Percentiles rank a stretch among this genome's conserved stretches.
These are phyloP conservation scores for Leptographium galeiforme DNA, from an alignment of 2,329 filamentous ascomycete genomes.

Conservation along the genomic window DNA sequence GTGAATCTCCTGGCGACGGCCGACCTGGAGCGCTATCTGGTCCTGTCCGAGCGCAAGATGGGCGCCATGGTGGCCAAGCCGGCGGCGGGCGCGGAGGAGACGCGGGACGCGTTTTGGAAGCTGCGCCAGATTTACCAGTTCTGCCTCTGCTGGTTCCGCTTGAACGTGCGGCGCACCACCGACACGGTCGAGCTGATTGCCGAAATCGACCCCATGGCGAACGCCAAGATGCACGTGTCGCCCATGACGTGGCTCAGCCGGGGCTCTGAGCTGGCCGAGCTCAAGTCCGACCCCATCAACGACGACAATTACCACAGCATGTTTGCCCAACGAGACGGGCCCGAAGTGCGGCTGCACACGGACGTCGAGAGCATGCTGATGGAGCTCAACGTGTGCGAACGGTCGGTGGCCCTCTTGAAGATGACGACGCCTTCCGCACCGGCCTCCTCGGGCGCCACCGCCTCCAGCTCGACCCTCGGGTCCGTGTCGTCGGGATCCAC, in stretches of 20 bases:
- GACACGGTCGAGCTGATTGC: background rate
- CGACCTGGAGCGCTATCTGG: constrained; percentile 7
- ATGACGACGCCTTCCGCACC: no score
- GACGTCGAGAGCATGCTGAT: constrained; percentile 1
- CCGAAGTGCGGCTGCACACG: background rate
- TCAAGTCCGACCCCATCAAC: no score
- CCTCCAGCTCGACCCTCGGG: no score
- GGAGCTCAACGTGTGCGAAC: background rate
- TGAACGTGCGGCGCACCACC: background rate
- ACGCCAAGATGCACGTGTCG: constrained; percentile 2
- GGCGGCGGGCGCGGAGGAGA: background rate
- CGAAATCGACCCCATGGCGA: background rate
- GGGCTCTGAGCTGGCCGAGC: background rate
- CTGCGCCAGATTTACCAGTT: constrained; percentile 7
- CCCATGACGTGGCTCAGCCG: constrained; percentile 4
- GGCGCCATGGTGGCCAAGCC: background rate
- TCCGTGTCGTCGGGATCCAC: no score
- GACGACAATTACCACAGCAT: no score
- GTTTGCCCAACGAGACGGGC: background rate
- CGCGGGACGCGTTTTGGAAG: constrained; percentile 10
- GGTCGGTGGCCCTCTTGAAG: background rate
- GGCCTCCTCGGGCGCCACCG: no score
- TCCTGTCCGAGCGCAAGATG: constrained; percentile 7
- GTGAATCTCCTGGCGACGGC: constrained; percentile 4
- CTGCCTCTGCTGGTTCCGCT: constrained; percentile 7